phyloP scores from a whole-genome alignment of 2,329 filamentous ascomycete species.

The Magnaporthiopsis rhizophila region DNA sequence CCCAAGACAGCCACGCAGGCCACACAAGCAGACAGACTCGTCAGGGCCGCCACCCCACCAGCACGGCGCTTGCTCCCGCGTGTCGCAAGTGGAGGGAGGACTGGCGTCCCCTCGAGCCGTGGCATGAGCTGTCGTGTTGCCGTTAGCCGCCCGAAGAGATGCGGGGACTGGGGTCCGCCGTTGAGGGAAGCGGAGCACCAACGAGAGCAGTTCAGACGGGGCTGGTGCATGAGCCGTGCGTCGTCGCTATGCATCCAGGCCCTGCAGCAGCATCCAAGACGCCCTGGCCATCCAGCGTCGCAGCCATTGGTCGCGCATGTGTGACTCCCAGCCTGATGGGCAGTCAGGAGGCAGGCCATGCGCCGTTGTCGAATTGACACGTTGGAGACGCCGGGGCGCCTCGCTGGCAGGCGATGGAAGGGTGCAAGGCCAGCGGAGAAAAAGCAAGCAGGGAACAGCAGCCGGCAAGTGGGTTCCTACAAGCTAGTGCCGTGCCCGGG shows the following conservation, averaged over 20 bases:
- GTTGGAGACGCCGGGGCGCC: neutral
- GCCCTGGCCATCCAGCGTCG: neutral
- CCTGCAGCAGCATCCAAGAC: neutral
- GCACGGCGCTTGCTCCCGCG: neutral
- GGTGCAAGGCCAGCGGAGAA: neutral
- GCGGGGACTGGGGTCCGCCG: neutral
- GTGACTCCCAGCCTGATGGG: neutral
- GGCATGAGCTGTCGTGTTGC: neutral
- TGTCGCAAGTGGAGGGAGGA: neutral
- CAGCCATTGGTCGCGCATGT: neutral
- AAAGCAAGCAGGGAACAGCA: neutral
- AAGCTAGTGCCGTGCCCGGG: neutral
- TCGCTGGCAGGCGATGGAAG: neutral
- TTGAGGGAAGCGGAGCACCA: neutral
- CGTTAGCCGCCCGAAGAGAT: neutral
- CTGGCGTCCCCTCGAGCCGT: neutral
- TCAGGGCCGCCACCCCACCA: neutral
- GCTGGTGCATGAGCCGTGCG: neutral
- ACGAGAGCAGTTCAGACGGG: neutral
- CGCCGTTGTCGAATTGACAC: neutral
- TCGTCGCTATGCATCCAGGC: neutral
- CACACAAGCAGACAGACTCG: neutral
- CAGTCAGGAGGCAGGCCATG: neutral
- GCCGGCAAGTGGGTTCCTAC: neutral
- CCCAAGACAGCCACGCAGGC: neutral